These are phyloP conservation scores for Arthrobotrys sinensis DNA, from an alignment of 2,329 filamentous ascomycete genomes.

Conservation along the genomic window DNA sequence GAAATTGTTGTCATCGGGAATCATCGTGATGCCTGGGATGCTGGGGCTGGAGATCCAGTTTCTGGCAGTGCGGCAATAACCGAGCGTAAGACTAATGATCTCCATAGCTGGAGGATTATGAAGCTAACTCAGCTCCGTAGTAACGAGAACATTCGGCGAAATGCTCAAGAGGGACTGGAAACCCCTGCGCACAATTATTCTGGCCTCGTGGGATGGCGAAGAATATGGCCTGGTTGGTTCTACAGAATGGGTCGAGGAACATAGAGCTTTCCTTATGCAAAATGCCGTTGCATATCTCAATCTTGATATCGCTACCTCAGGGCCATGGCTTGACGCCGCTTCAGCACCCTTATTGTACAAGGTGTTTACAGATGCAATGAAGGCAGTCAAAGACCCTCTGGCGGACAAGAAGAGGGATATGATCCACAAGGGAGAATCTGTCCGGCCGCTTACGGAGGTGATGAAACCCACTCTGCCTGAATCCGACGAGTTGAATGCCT, in stretches of 20 bases:
- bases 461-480: slow-evolving; percentile 25
- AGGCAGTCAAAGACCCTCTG: slow-evolving; percentile 45
- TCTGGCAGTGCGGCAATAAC: slow-evolving; percentile 74
- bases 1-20: slow-evolving; percentile 93
- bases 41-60: slow-evolving; percentile 85
- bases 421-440: slow-evolving; percentile 46
- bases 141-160: slow-evolving; percentile 83
- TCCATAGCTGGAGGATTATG: background rate
- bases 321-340: slow-evolving; percentile 80
- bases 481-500: background rate
- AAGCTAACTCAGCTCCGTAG: slow-evolving; percentile 70
- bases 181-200: slow-evolving; percentile 91
- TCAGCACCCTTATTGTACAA: slow-evolving; percentile 84
- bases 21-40: slow-evolving; percentile 92
- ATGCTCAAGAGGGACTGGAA: slow-evolving; percentile 86
- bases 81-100: slow-evolving; percentile 68
- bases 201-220: slow-evolving; percentile 94
- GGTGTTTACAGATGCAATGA: slow-evolving; percentile 51
- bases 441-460: slow-evolving; percentile 22
- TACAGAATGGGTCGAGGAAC: slow-evolving; percentile 93
- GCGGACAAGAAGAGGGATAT: slow-evolving; percentile 49
- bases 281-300: slow-evolving; percentile 92
- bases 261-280: slow-evolving; percentile 79
- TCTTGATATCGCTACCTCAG: slow-evolving; percentile 85
- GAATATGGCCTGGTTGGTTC: slow-evolving; percentile 95